These are phyloP conservation scores for Gonapodya sp. DNA, from an alignment of 192 early-diverging fungal species.

Conservation along the genomic window DNA sequence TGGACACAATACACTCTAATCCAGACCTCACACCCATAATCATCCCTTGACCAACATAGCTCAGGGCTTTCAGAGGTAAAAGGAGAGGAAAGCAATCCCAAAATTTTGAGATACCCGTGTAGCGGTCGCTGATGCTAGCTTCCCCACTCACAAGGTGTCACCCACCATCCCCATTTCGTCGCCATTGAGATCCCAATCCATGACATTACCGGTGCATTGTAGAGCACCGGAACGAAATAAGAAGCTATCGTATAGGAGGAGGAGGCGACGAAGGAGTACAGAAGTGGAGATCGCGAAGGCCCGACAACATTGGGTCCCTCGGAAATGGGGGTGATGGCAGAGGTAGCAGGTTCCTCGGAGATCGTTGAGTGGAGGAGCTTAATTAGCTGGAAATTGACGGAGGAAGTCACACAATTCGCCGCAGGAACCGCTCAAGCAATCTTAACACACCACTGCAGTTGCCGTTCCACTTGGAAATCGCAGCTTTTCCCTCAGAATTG, in stretches of 20 bases:
- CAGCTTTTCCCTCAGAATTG: background rate
- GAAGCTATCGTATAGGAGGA: background rate
- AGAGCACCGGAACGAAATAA: background rate
- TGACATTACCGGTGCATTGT: background rate
- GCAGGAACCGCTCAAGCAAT: no score
- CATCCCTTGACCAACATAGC: slow-evolving; percentile 68
- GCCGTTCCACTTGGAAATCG: background rate
- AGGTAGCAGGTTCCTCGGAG: no score
- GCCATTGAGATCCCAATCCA: background rate
- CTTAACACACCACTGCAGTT: background rate
- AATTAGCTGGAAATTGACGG: background rate
- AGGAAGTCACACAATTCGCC: no score
- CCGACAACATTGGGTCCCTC: background rate
- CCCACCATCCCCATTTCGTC: background rate
- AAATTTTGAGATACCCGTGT: background rate
- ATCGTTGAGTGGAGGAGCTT: background rate
- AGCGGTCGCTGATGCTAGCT: no score
- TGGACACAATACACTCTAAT: no score
- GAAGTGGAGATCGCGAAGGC: background rate
- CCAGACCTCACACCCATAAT: slow-evolving; percentile 58
- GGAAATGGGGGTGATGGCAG: no score
- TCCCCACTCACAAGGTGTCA: background rate
- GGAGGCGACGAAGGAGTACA: background rate
- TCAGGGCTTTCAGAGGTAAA: slow-evolving; percentile 26
- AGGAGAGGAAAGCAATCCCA: background rate